Evolutionary conservation across 352 stramenopile species (phyloP).

Genomic region (Phytopythium sindhum): DNA sequence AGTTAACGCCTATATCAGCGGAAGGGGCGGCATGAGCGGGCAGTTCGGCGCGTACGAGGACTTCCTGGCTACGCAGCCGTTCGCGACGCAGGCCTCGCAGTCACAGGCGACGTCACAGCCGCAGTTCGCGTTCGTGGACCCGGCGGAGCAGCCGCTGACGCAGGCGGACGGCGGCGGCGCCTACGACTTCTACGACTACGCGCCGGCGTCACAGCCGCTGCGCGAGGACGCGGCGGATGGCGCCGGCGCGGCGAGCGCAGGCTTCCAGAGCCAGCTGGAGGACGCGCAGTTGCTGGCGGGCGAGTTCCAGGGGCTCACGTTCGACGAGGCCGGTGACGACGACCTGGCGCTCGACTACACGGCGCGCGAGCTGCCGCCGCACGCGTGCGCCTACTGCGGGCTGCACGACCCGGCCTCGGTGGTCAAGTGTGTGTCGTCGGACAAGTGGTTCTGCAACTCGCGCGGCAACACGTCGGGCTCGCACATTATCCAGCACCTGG

Average conservation of each 20-base stretch:
- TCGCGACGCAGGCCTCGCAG: slow-evolving; percentile 45
- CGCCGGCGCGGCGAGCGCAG: not conserved
- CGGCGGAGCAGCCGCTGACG: slow-evolving; percentile 31
- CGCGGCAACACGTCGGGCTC: slow-evolving; percentile 91
- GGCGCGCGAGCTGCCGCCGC: slow-evolving; percentile 74
- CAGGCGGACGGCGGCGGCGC: slow-evolving; percentile 22
- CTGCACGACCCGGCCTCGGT: slow-evolving; percentile 96
- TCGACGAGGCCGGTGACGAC: slow-evolving; percentile 72
- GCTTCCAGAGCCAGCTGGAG: slow-evolving; percentile 42
- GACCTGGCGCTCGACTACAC: slow-evolving; percentile 66
- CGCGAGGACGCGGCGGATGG: not conserved
- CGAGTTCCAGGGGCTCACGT: slow-evolving; percentile 64
- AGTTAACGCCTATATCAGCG: not conserved
- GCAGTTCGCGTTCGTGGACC: slow-evolving; percentile 72
- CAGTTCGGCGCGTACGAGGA: slow-evolving; percentile 50
- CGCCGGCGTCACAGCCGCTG: slow-evolving; percentile 14
- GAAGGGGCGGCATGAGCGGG: slow-evolving; percentile 22
- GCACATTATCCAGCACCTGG: slow-evolving; percentile 98
- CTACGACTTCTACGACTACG: slow-evolving; percentile 68
- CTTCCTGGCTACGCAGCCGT: slow-evolving; percentile 55
- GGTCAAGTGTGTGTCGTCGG: slow-evolving; percentile 93
- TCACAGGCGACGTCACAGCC: slow-evolving; percentile 36
- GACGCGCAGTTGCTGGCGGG: slow-evolving; percentile 24
- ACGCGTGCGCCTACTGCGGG: slow-evolving; percentile 97
- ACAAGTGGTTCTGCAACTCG: slow-evolving; percentile 99